Conservation (phyloP, 2,329 filamentous ascomycete species). For the Cadophora gregata region DNA sequence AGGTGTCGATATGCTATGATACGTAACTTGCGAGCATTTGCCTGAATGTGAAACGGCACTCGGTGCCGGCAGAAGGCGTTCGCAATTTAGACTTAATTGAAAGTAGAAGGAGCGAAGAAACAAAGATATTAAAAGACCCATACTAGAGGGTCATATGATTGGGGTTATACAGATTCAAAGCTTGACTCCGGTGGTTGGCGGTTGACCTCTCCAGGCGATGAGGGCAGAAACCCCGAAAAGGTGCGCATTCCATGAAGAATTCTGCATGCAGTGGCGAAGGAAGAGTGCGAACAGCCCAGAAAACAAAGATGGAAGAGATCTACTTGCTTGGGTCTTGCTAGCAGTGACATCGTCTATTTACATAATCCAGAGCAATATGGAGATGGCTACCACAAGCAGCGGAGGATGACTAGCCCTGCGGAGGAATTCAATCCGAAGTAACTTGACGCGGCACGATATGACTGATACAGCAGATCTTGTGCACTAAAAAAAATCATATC, state of each 20-base stretch:
- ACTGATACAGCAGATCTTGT: slow-evolving; percentile 18
- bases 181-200: slow-evolving; percentile 16
- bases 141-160: slow-evolving; percentile 22
- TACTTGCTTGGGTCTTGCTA: neutral
- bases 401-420: neutral
- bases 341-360: neutral
- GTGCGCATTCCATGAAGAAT: neutral
- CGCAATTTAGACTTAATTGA: slow-evolving; percentile 23
- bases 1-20: neutral
- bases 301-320: neutral
- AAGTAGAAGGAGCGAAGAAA: slow-evolving; percentile 21
- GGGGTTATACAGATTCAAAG: slow-evolving; percentile 11
- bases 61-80: slow-evolving; percentile 20
- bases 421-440: slow-evolving; percentile 4
- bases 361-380: neutral
- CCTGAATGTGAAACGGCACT: slow-evolving; percentile 31
- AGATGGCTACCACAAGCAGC: neutral
- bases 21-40: slow-evolving; percentile 14
- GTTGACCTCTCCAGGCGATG: slow-evolving; percentile 3
- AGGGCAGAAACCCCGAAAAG: too few species aligned
- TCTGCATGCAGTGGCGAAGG: neutral
- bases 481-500: slow-evolving; percentile 28
- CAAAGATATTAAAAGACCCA: slow-evolving; percentile 14
- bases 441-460: neutral
- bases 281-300: neutral